These are phyloP conservation scores for Clonostachys solani DNA, from an alignment of 2,329 filamentous ascomycete genomes.

Conservation along the genomic window DNA sequence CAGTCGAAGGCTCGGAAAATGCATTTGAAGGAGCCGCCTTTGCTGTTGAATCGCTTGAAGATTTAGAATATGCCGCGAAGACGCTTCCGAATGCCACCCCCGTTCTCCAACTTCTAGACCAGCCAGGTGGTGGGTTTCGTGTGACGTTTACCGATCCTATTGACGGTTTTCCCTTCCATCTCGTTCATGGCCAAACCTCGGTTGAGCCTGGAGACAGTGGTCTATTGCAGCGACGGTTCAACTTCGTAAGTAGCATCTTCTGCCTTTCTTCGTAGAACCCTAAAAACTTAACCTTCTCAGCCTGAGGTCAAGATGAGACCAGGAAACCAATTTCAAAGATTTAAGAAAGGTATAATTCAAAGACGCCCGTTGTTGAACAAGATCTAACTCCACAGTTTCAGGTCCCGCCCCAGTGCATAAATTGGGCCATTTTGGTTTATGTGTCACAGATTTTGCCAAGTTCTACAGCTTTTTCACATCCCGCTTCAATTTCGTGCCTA, in stretches of 20 bases:
- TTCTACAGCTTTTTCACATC: slow-evolving; percentile 43
- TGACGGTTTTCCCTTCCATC: background rate
- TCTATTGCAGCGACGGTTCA: background rate
- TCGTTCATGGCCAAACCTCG: background rate
- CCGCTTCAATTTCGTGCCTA: slow-evolving; percentile 47
- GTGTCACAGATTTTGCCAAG: slow-evolving; percentile 44
- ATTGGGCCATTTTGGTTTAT: slow-evolving; percentile 50
- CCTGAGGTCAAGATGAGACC: background rate
- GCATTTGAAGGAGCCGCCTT: slow-evolving; percentile 55
- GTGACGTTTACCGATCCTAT: background rate
- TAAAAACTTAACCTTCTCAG: background rate
- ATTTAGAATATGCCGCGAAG: slow-evolving; percentile 45
- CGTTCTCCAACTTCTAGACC: slow-evolving; percentile 40
- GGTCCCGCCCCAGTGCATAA: slow-evolving; percentile 45
- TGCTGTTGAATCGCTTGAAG: slow-evolving; percentile 49
- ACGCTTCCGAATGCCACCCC: slow-evolving; percentile 39
- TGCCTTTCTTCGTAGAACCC: too few species aligned
- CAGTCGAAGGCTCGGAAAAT: slow-evolving; percentile 38
- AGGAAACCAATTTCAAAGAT: background rate
- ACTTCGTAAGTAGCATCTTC: background rate
- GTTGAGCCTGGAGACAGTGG: background rate
- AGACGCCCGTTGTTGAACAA: background rate
- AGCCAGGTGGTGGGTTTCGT: slow-evolving; percentile 3
- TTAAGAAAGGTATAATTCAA: background rate
- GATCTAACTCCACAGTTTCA: slow-evolving; percentile 10